Evolutionary conservation across 768 basidiomycete genomes (phyloP), one percentile per base, ranked within the genome.

Genomic region (Termitomyces sp.): DNA sequence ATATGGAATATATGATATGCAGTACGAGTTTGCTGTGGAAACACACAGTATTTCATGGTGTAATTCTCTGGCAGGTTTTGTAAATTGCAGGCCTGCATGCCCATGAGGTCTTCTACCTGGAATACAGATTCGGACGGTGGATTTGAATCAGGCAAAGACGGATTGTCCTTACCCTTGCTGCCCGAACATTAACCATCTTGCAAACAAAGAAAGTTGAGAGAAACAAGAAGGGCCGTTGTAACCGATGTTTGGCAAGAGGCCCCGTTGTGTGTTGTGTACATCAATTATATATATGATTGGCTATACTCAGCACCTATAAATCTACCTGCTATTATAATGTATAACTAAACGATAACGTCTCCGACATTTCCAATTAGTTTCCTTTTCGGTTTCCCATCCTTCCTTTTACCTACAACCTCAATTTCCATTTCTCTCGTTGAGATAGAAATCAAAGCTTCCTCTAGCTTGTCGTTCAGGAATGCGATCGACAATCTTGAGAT

Each of bases 21-120:
- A 29, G 8, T 47, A n/a, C 37, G 29, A 40, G 12, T 8, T 10
- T 47, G 12, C 11, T 10, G 0, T 14, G 6, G 5, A 25, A 29
- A 64, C 82, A 59, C 66, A 91, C 89, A 91, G 66, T 89, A 91
- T 71, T 85, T 85, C 81, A 94, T 88, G 1, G 89, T 90, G 71
- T 95, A 95, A 74, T 95, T 94, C 78, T 97, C 96, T 0, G 96
- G 96, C 17, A 98, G 80, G 70, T 97, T 97, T 75, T 95, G 89
- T 61, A 96, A 78, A 74, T 97, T 98, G 75, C 92, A 93, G 61
- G 94, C 91, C 74, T 98, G 96, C 96, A 98, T 98, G 20, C 92
- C 94, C 68, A 85, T 77, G 60, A 97, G 85, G 75, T 97, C 96
- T 51, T 90, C 92, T 67, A 93, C 82, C 93, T 96, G 9, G 20